A percentile compares a stretch with the other conserved stretches of the same genome.
Evolutionary conservation across 805 yeast species (phyloP).

Genomic region (Yamadazyma paraphyllophila): DNA sequence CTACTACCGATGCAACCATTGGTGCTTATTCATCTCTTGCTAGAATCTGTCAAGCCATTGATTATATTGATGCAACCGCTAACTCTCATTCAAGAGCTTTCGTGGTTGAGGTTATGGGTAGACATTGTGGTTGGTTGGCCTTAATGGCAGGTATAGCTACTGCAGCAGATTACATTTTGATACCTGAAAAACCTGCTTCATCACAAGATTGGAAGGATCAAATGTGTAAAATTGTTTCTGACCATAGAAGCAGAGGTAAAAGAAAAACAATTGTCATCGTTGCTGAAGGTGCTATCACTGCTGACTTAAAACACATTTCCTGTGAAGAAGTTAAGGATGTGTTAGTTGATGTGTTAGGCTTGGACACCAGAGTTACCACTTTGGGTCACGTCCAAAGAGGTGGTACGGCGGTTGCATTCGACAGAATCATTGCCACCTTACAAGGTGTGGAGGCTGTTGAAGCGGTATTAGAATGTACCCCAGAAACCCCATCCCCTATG

Average conservation of each 20-base stretch:
- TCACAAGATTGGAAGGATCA: constrained; percentile 76
- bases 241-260: constrained; percentile 85
- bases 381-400: constrained; percentile 99
- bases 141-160: constrained; percentile 97
- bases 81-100: constrained; percentile 96
- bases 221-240: constrained; percentile 67
- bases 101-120: constrained; percentile 98
- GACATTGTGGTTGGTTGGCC: constrained; percentile 99
- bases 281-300: constrained; percentile 95
- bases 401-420: constrained; percentile 96
- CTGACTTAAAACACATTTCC: constrained; percentile 75
- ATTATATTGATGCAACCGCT: constrained; percentile 97
- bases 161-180: constrained; percentile 89
- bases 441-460: constrained; percentile 98
- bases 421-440: constrained; percentile 84
- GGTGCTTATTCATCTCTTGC: constrained; percentile 95
- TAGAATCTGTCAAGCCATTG: constrained; percentile 90
- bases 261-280: constrained; percentile 95
- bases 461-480: constrained; percentile 85
- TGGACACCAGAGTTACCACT: constrained; percentile 93
- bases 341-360: constrained; percentile 69
- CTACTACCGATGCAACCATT: constrained; percentile 92
- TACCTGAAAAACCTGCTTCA: constrained; percentile 90
- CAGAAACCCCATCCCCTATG: constrained; percentile 91
- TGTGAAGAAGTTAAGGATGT: constrained; percentile 80